Base-by-base conservation (phyloP, 352 stramenopile genomes). In the Thraustotheca clavata region DNA sequence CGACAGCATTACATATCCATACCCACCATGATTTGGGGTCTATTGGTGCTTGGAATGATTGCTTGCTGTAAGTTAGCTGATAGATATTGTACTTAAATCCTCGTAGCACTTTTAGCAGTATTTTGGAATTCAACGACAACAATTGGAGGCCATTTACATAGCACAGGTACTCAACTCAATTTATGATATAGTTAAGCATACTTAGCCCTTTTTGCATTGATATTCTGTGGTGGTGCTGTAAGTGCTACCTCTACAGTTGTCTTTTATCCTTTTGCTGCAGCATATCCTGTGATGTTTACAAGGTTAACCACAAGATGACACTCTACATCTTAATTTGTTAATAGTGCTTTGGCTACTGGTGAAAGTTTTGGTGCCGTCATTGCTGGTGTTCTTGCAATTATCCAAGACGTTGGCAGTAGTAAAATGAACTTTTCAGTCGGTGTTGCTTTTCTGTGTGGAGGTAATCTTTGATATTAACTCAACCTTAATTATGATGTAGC, bases 241-340 rank as follows among this genome's bases (percentile, higher is more conserved):
- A 89, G 80, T 61, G 79, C 80, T 20, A 87, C 78, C 16, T 87
- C 80, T 11, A 89, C 72, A 27, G 75, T 89, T 22, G 78, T 87
- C 4, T 86, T 88, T 47, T 89, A 89, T 47, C 78, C 80, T 49
- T 89, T 77, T 68, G 80, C 87, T 57, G 71, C 78, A 1, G 78
- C 60, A 20, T 89, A 80, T 54, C 75, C 78, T 9, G 70, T 76
- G 8, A 52, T 88, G 27, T 89, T 77, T 63, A 89, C 80, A 40
- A 89, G 57, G 57, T 65, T 52, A 7, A 55, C 14, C 11, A 27
- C 4, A n/a, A n/a, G n/a, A n/a, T n/a, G n/a, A n/a, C n/a, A n/a
- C n/a, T n/a, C n/a, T n/a, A n/a, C n/a, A n/a, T n/a, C n/a, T n/a
- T n/a, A n/a, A n/a, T n/a, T n/a, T n/a, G n/a, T n/a, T n/a, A 31